Evolutionary conservation across 352 stramenopile species (phyloP).

Genomic region (Phytopythium helicoides): DNA sequence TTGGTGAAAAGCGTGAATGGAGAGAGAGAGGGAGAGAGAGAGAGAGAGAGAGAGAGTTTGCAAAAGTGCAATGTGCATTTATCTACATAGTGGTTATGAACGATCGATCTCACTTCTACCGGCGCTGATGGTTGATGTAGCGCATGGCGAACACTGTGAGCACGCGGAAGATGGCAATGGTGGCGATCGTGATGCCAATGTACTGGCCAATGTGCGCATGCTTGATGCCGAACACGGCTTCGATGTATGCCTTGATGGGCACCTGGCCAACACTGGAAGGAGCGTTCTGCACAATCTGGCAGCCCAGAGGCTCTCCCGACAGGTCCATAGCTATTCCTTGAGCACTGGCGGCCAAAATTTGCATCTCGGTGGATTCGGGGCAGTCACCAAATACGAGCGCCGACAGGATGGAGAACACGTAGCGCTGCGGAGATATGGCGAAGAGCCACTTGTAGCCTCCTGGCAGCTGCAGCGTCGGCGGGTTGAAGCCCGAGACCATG

Average conservation of each 20-base stretch:
- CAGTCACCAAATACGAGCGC: slow-evolving; percentile 37
- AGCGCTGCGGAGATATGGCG: slow-evolving; percentile 25
- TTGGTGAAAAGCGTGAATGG: too few relatives aligned
- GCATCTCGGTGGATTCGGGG: slow-evolving; percentile 13
- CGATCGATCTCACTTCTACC: slow-evolving; percentile 6
- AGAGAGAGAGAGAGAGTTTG: too few relatives aligned
- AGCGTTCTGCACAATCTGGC: slow-evolving; percentile 28
- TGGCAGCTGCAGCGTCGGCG: slow-evolving; percentile 31
- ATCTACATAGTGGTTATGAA: background rate
- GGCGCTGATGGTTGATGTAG: slow-evolving; percentile 42
- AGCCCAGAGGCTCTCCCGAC: slow-evolving; percentile 21
- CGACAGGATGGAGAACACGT: slow-evolving; percentile 28
- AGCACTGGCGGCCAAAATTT: slow-evolving; percentile 15
- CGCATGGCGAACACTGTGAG: slow-evolving; percentile 35
- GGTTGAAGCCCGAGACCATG: slow-evolving; percentile 42
- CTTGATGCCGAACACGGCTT: slow-evolving; percentile 40
- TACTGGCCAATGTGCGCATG: slow-evolving; percentile 31
- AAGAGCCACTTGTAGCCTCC: slow-evolving; percentile 46
- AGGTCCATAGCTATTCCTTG: slow-evolving; percentile 11
- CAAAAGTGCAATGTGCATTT: too few relatives aligned
- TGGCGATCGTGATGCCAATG: slow-evolving; percentile 26
- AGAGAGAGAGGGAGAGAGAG: too few relatives aligned
- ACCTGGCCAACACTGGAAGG: slow-evolving; percentile 18
- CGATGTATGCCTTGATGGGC: slow-evolving; percentile 33
- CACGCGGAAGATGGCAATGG: slow-evolving; percentile 37